Evolutionary conservation across 169 alveolate species (phyloP).

Genomic region (Toxoplasma gondii): DNA sequence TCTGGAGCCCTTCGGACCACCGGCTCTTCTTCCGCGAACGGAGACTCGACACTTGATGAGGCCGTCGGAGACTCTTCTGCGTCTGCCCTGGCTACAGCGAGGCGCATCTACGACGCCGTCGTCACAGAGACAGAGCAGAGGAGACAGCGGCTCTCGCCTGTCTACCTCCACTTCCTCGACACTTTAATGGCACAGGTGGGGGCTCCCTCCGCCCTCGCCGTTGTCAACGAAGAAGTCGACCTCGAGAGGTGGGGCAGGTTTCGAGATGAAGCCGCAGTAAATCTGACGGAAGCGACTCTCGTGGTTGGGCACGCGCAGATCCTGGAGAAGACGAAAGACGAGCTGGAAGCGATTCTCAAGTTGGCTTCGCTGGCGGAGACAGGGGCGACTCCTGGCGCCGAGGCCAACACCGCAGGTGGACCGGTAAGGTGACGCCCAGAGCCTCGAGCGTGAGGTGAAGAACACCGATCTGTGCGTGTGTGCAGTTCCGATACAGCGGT

Average conservation of each 20-base stretch:
- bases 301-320: slow-evolving; percentile 27
- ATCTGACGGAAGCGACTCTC: slow-evolving; percentile 39
- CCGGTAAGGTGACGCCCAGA: not conserved
- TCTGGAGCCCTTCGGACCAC: not conserved
- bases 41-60: not conserved
- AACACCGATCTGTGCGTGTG: not conserved
- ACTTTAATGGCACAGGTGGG: not conserved
- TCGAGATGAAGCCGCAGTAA: slow-evolving; percentile 38
- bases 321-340: not conserved
- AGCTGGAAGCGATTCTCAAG: not conserved
- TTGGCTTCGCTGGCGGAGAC: not conserved
- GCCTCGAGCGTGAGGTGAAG: not conserved
- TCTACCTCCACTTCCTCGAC: not conserved
- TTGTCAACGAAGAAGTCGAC: not conserved
- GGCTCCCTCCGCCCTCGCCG: slow-evolving; percentile 6
- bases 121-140: not conserved
- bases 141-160: not conserved
- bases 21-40: not conserved
- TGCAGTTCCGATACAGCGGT: no score
- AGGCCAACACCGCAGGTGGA: not conserved
- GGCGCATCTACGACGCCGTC: not conserved
- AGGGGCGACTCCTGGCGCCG: no score
- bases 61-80: not conserved
- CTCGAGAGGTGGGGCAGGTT: slow-evolving; percentile 20
- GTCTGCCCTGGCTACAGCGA: not conserved